These are phyloP conservation scores for Penicillium coprophilum DNA, from an alignment of 495 filamentous ascomycete species.

Conservation along the genomic window DNA sequence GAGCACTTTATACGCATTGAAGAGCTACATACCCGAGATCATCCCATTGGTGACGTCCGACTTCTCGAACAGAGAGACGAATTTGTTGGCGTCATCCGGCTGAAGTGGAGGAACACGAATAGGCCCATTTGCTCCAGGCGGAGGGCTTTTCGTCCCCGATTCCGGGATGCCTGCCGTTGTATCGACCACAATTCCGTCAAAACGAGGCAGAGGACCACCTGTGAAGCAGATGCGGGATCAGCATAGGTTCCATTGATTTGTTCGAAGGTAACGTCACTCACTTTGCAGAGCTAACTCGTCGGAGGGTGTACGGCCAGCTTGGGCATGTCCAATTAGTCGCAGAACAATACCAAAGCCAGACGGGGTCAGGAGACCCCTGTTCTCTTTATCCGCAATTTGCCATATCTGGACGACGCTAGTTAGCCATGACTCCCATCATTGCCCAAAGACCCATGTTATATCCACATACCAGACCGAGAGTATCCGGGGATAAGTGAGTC, in stretches of 20 bases:
- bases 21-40: slow-evolving; percentile 63
- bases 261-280: slow-evolving; percentile 35
- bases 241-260: slow-evolving; percentile 1
- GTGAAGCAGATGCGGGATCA: slow-evolving; percentile 26
- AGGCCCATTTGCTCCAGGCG: slow-evolving; percentile 66
- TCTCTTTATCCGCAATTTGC: slow-evolving; percentile 97
- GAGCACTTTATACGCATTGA: background rate
- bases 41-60: slow-evolving; percentile 75
- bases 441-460: background rate
- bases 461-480: slow-evolving; percentile 79
- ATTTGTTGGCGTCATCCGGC: slow-evolving; percentile 85
- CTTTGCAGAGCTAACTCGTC: slow-evolving; percentile 71
- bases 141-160: slow-evolving; percentile 50
- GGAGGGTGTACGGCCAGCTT: slow-evolving; percentile 76
- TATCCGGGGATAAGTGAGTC: slow-evolving; percentile 77
- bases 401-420: slow-evolving; percentile 67
- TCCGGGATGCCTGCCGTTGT: slow-evolving; percentile 41
- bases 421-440: slow-evolving; percentile 11
- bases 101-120: slow-evolving; percentile 89
- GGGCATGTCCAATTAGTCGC: slow-evolving; percentile 92
- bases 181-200: slow-evolving; percentile 66
- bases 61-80: slow-evolving; percentile 81
- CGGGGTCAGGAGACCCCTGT: slow-evolving; percentile 87
- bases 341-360: slow-evolving; percentile 89
- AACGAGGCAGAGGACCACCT: slow-evolving; percentile 87